Evolutionary conservation across 1,284 basidiomycete species (phyloP), one percentile per base, ranked within the genome.

Genomic region (Marasmius oreades): DNA sequence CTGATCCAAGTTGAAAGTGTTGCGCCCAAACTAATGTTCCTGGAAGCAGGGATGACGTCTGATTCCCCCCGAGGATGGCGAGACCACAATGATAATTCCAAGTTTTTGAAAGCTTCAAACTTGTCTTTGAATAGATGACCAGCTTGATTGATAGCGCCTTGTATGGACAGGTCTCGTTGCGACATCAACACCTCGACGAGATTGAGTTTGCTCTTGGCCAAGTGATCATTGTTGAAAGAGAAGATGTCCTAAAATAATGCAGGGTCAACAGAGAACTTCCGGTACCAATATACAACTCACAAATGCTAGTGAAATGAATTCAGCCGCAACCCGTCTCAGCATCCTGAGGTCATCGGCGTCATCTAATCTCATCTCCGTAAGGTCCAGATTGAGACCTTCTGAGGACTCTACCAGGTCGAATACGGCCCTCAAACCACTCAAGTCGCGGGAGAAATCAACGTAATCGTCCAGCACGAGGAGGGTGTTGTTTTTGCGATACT

Each of bases 361-460:
- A 22, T 65, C 62, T 0, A 68, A 51, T 51, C 54, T 53, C 44
- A 59, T 61, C 31, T 59, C 55, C 46, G 61, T 59, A 53, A 58
- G 46, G 22, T 69, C 63, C 7, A 81, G 55, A 37, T 66, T 61
- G 18, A 84, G 65, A 16, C 79, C 78, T 48, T 79, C 78, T 0
- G 77, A 72, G 58, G 82, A 76, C 59, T 85, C 77, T 37, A 85
- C 70, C 53, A 87, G 70, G 58, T 77, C 77, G 55, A 86, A 73
- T 5, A 80, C 67, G 64, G 85, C 72, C 52, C 71, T 70, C 20
- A 77, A 66, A 1, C 84, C 84, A 53, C 76, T 78, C 51, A 76
- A 70, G 37, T 80, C 73, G 24, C 78, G 71, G 42, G 80, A 69
- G 18, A 77, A 66, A 12, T 69, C 65, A 20, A 79, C 68, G 62